Percentiles rank a stretch among this genome's conserved stretches.
Evolutionary conservation across 2,329 filamentous ascomycete genomes (phyloP).

Genomic region (Pseudogymnoascus sp.): DNA sequence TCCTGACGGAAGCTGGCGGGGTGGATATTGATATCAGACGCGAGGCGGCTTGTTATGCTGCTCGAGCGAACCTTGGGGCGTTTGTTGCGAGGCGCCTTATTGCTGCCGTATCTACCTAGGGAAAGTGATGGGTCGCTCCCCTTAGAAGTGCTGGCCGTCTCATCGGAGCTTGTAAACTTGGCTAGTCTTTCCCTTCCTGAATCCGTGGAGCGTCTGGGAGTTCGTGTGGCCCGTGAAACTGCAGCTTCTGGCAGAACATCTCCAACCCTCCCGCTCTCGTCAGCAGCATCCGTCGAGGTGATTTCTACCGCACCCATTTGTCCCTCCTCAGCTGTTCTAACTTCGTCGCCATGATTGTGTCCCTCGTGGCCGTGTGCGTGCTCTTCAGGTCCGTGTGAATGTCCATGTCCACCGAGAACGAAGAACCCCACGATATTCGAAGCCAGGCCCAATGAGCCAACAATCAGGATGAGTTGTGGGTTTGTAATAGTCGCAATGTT

Average conservation of each 20-base stretch:
- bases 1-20: slow-evolving; percentile 86
- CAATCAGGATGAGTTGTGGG: slow-evolving; percentile 78
- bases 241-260: slow-evolving; percentile 56
- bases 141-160: slow-evolving; percentile 21
- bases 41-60: slow-evolving; percentile 42
- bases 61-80: slow-evolving; percentile 19
- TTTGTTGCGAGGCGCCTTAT: slow-evolving; percentile 17
- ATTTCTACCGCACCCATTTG: slow-evolving; percentile 31
- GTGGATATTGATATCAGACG: slow-evolving; percentile 69
- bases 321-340: slow-evolving; percentile 24
- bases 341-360: slow-evolving; percentile 31
- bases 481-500: slow-evolving; percentile 83
- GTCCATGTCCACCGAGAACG: slow-evolving; percentile 87
- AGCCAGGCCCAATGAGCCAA: slow-evolving; percentile 74
- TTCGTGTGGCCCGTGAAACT: slow-evolving; percentile 39
- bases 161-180: slow-evolving; percentile 23
- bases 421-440: slow-evolving; percentile 87
- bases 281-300: slow-evolving; percentile 35
- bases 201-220: slow-evolving; percentile 16
- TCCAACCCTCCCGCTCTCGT: slow-evolving; percentile 49
- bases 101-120: slow-evolving; percentile 10
- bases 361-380: slow-evolving; percentile 35
- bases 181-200: slow-evolving; percentile 17
- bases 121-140: slow-evolving; percentile 13
- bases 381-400: slow-evolving; percentile 58